These are phyloP conservation scores for Avicennia marina DNA, from an alignment of 257 asterid genomes.

Conservation along the genomic window DNA sequence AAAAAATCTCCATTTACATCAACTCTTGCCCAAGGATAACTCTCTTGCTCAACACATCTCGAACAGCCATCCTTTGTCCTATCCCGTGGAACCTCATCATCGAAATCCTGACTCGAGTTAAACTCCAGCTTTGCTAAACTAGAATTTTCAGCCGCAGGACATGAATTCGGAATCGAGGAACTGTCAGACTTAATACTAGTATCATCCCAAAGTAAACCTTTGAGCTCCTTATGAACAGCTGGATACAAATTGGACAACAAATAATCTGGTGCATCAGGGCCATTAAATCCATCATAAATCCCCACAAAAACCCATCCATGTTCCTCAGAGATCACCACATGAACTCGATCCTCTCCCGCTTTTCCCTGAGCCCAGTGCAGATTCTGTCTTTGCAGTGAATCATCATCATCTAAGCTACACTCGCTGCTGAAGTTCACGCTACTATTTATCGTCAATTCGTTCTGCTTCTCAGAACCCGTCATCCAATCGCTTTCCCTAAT, in stretches of 20 bases:
- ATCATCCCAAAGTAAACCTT: constrained; percentile 86
- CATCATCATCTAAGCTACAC: constrained; percentile 75
- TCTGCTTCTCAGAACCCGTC: constrained; percentile 57
- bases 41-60: too few species aligned
- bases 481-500: constrained; percentile 67
- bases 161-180: neutral
- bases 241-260: constrained; percentile 73
- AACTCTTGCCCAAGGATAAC: too few species aligned
- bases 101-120: too few species aligned
- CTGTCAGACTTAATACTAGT: constrained; percentile 27
- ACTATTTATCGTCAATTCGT: constrained; percentile 59
- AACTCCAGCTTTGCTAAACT: neutral
- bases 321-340: constrained; percentile 91
- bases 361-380: constrained; percentile 99
- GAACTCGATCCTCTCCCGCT: constrained; percentile 34
- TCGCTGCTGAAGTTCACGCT: too few species aligned
- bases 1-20: too few species aligned
- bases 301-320: constrained; percentile 36
- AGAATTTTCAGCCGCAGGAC: neutral
- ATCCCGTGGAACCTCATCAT: too few species aligned
- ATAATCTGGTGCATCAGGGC: constrained; percentile 93
- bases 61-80: neutral
- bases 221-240: constrained; percentile 82
- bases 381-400: constrained; percentile 52
- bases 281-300: constrained; percentile 15